Conservation (phyloP, 78 protist species). For the Dictyostelium intermedium region DNA sequence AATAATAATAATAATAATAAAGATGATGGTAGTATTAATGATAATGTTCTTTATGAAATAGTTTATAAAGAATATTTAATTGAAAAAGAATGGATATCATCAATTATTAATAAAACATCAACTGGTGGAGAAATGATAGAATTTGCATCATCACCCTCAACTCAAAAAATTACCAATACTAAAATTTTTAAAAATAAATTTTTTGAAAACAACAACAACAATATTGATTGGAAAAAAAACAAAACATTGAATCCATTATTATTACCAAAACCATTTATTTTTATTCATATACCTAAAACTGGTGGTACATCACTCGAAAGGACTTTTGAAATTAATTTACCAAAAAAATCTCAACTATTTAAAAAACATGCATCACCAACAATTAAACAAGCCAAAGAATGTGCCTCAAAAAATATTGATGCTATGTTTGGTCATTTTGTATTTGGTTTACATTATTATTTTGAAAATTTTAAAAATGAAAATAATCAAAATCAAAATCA, state of each 20-base stretch:
- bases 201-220: no score
- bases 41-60: neutral
- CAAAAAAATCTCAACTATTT: neutral
- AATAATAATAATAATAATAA: neutral
- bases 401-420: neutral
- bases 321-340: neutral
- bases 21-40: neutral
- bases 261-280: constrained; percentile 36
- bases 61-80: neutral
- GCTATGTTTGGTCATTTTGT: constrained; percentile 47
- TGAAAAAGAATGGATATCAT: constrained; percentile 1
- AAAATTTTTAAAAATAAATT: neutral
- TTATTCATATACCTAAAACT: constrained; percentile 46
- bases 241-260: neutral
- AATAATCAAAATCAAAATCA: neutral
- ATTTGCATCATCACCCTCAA: neutral
- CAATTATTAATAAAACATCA: neutral
- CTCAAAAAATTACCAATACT: neutral
- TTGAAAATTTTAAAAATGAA: neutral
- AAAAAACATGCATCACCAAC: neutral
- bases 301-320: constrained; percentile 10
- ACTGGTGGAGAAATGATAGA: neutral
- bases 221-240: constrained; percentile 3
- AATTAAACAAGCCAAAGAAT: neutral
- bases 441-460: constrained; percentile 35